Conservation (phyloP, 2,329 filamentous ascomycete genomes). For the Penicillium sp. region DNA sequence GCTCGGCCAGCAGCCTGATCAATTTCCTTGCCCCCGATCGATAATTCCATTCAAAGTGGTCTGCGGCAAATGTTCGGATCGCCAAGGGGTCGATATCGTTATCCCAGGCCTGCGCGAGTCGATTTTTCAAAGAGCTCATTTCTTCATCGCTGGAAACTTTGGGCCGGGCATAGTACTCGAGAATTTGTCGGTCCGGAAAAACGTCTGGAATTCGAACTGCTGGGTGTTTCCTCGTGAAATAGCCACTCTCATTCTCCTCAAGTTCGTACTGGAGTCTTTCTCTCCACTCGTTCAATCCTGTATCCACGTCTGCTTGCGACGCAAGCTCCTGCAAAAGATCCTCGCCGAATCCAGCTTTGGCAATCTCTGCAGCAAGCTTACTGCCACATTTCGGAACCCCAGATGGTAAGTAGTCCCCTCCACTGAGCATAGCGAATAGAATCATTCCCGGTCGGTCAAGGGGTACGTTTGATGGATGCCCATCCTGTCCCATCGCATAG, state of each 20-base stretch:
- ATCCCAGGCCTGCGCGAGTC: constrained; percentile 56
- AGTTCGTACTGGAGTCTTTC: constrained; percentile 71
- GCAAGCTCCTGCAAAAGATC: constrained; percentile 65
- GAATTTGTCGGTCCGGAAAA: constrained; percentile 75
- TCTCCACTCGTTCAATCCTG: constrained; percentile 63
- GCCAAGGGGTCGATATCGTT: constrained; percentile 61
- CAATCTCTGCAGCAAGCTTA: constrained; percentile 86
- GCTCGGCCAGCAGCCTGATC: constrained; percentile 73
- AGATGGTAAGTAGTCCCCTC: constrained; percentile 87
- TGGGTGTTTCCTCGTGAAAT: constrained; percentile 74
- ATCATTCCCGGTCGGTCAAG: constrained; percentile 88
- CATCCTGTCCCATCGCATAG: constrained; percentile 56
- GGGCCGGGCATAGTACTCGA: constrained; percentile 85
- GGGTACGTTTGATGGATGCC: constrained; percentile 27
- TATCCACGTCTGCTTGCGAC: constrained; percentile 26
- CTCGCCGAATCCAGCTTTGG: constrained; percentile 78
- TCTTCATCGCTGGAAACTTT: constrained; percentile 66
- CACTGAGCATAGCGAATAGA: constrained; percentile 88
- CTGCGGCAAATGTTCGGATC: constrained; percentile 69
- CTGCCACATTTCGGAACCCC: constrained; percentile 85
- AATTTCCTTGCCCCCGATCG: constrained; percentile 79
- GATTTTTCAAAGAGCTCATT: constrained; percentile 53
- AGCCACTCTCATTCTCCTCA: constrained; percentile 75
- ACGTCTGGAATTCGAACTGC: constrained; percentile 70
- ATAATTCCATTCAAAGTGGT: constrained; percentile 84